A percentile compares a stretch with the other conserved stretches of the same genome.
phyloP scores from a whole-genome alignment of 2,329 filamentous ascomycete species.

The Penicillium griseofulvum region DNA sequence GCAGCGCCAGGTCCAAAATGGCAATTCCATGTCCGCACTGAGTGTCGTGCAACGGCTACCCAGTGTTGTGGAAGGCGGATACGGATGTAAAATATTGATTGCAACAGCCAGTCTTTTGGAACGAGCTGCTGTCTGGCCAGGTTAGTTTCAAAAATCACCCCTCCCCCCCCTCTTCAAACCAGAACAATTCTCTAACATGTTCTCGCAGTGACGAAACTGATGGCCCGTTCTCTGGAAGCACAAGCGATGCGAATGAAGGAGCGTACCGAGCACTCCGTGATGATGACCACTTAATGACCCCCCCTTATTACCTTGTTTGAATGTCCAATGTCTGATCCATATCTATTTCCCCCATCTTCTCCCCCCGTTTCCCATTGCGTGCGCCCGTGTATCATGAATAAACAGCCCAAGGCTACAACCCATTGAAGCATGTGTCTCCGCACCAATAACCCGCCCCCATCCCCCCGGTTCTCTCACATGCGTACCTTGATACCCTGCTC shows the following conservation, averaged over 20 bases:
- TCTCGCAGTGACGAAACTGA: slow-evolving; percentile 62
- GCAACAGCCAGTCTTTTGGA: slow-evolving; percentile 84
- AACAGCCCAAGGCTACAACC: slow-evolving; percentile 6
- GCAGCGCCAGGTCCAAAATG: slow-evolving; percentile 56
- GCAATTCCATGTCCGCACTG: slow-evolving; percentile 53
- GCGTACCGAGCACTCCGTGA: slow-evolving; percentile 47
- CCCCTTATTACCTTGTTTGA: slow-evolving; percentile 2
- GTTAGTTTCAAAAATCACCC: slow-evolving; percentile 50
- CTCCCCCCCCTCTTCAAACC: neutral
- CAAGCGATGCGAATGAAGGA: slow-evolving; percentile 64
- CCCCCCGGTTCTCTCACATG: neutral
- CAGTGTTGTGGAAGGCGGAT: slow-evolving; percentile 66
- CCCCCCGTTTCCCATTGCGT: slow-evolving; percentile 2
- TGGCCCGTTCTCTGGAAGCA: slow-evolving; percentile 63
- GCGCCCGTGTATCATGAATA: slow-evolving; percentile 15
- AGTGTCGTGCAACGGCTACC: slow-evolving; percentile 54
- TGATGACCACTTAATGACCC: slow-evolving; percentile 28
- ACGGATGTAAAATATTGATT: slow-evolving; percentile 78
- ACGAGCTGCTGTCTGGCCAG: slow-evolving; percentile 88
- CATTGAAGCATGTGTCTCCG: neutral
- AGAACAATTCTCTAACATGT: slow-evolving; percentile 18
- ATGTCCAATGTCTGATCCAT: neutral
- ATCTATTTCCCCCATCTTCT: neutral
- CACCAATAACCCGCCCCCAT: neutral
- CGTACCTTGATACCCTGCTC: slow-evolving; percentile 7